Conservation (phyloP, 78 protist species). For the slime mould (Dictyostelium discoideum) region dicty_2.7 NC_007089.4:1385501-1386000, state of each 20-base stretch:
- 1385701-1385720: neutral
- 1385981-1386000: neutral
- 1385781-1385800: neutral
- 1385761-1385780: neutral
- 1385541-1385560: neutral
- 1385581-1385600: slow-evolving; percentile 12
- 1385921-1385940: neutral
- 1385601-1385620: neutral
- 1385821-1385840: neutral
- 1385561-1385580: slow-evolving; percentile 4
- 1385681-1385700: neutral
- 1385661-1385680: neutral
- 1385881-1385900: neutral
- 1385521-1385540: neutral
- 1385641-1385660: no score
- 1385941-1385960: neutral
- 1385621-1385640: no score
- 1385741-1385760: neutral
- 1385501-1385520: slow-evolving; percentile 20
- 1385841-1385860: neutral
- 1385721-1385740: neutral
- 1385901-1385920: neutral
- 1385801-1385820: neutral
- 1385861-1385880: neutral
- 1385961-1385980: neutral